Conservation (phyloP, 1,284 basidiomycete species). For the Apiotrichum montevideense region DNA sequence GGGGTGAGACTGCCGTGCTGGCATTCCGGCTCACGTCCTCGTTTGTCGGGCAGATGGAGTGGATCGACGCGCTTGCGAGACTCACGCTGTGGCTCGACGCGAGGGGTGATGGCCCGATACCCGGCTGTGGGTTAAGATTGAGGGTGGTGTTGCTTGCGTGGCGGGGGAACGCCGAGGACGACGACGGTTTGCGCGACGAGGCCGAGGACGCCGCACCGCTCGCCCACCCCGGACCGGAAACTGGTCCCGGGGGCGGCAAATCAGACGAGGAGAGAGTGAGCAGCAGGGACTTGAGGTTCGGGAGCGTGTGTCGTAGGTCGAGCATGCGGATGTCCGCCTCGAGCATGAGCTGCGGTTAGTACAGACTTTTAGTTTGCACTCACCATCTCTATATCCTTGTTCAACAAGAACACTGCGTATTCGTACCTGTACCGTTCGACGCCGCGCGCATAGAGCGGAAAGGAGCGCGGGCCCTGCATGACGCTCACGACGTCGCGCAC, state of each 20-base stretch:
- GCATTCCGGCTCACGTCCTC: neutral
- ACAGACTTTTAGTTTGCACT: conserved; percentile 24
- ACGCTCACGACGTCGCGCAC: conserved; percentile 85
- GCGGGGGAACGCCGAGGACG: neutral
- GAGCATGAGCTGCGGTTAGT: conserved; percentile 67
- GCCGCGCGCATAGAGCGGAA: conserved; percentile 86
- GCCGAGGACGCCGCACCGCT: conserved; percentile 12
- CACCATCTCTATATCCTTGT: conserved; percentile 95
- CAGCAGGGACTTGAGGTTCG: conserved; percentile 89
- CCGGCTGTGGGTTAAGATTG: neutral
- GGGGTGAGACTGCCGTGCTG: neutral
- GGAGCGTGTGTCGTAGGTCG: conserved; percentile 91
- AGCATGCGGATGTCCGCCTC: conserved; percentile 77
- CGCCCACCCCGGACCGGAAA: conserved; percentile 15
- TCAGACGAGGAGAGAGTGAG: conserved; percentile 59
- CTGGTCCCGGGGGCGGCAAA: conserved; percentile 20
- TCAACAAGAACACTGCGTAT: conserved; percentile 92
- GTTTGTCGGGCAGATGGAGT: neutral
- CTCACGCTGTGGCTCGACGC: neutral
- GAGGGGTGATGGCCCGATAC: neutral
- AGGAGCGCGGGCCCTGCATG: conserved; percentile 91
- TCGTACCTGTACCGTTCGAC: conserved; percentile 96
- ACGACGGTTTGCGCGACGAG: conserved; percentile 8
- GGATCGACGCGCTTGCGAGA: neutral
- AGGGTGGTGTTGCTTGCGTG: neutral